These are phyloP conservation scores for Hypoxylon sp. DNA, from an alignment of 2,329 filamentous ascomycete species.

Conservation along the genomic window DNA sequence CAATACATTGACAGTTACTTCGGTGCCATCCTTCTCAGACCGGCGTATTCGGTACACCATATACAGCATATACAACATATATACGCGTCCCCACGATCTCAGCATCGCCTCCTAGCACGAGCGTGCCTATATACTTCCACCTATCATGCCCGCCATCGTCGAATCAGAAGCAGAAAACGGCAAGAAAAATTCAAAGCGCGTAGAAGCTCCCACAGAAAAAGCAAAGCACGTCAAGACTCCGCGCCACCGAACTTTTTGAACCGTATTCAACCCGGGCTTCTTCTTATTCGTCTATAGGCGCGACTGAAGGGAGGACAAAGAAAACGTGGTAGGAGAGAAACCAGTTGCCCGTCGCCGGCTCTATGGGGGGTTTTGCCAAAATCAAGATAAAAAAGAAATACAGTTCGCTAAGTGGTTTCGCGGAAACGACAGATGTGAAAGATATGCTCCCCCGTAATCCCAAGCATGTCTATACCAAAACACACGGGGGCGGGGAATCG, in stretches of 20 bases:
- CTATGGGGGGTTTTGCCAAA: conserved; percentile 8
- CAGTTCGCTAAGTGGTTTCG: conserved; percentile 8
- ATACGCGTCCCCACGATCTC: conserved; percentile 5
- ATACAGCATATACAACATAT: conserved; percentile 27
- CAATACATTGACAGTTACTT: conserved; percentile 6
- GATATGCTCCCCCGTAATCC: conserved; percentile 1
- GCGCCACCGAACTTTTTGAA: conserved; percentile 34
- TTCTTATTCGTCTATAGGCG: conserved; percentile 33
- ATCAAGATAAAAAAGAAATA: neutral
- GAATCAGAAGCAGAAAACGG: conserved; percentile 2
- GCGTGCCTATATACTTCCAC: conserved; percentile 14
- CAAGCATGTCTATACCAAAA: conserved; percentile 30
- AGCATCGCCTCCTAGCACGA: conserved; percentile 5
- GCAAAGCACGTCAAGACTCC: conserved; percentile 27
- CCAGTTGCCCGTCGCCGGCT: conserved; percentile 40
- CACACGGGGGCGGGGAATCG: neutral
- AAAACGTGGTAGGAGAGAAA: conserved; percentile 3
- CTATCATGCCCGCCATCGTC: conserved; percentile 25
- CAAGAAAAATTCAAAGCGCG: neutral
- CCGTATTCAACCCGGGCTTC: conserved; percentile 21
- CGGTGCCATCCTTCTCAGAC: conserved; percentile 3
- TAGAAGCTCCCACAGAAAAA: neutral
- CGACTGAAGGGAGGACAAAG: conserved; percentile 12
- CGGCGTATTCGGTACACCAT: conserved; percentile 22
- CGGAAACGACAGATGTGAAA: conserved; percentile 38